phyloP scores from a whole-genome alignment of 371 early-diverging fungal genomes.

The Mortierella sp. region DNA sequence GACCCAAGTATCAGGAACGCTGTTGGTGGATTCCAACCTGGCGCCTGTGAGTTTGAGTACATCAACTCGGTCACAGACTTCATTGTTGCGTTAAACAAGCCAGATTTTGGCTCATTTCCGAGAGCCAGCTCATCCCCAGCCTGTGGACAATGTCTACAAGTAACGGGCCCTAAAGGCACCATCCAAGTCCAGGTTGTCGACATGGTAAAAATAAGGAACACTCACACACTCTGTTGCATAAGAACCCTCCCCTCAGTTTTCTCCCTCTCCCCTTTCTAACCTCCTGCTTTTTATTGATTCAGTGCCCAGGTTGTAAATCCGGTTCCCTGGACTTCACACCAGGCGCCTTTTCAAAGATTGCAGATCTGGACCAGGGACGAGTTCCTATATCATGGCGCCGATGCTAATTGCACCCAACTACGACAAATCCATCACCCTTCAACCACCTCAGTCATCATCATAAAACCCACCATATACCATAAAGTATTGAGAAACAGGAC shows the following conservation, averaged over 20 bases:
- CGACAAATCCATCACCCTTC: not conserved
- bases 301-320: slow-evolving; percentile 66
- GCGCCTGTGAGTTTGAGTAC: slow-evolving; percentile 52
- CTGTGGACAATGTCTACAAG: slow-evolving; percentile 63
- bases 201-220: slow-evolving; percentile 45
- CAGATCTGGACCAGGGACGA: slow-evolving; percentile 59
- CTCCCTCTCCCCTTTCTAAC: no score
- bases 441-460: not conserved
- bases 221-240: no score
- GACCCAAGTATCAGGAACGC: slow-evolving; percentile 26
- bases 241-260: no score
- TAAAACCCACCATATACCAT: no score
- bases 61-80: slow-evolving; percentile 41
- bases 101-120: slow-evolving; percentile 40
- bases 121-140: slow-evolving; percentile 58
- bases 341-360: slow-evolving; percentile 66
- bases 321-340: slow-evolving; percentile 70
- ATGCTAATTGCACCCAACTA: not conserved
- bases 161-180: slow-evolving; percentile 59
- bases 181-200: slow-evolving; percentile 67
- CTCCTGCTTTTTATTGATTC: slow-evolving; percentile 8
- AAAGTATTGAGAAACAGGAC: no score
- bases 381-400: slow-evolving; percentile 61
- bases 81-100: slow-evolving; percentile 45
- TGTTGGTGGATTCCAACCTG: slow-evolving; percentile 35